Evolutionary conservation across 768 basidiomycete genomes (phyloP).

Genomic region (Phaeotremella fagi): DNA sequence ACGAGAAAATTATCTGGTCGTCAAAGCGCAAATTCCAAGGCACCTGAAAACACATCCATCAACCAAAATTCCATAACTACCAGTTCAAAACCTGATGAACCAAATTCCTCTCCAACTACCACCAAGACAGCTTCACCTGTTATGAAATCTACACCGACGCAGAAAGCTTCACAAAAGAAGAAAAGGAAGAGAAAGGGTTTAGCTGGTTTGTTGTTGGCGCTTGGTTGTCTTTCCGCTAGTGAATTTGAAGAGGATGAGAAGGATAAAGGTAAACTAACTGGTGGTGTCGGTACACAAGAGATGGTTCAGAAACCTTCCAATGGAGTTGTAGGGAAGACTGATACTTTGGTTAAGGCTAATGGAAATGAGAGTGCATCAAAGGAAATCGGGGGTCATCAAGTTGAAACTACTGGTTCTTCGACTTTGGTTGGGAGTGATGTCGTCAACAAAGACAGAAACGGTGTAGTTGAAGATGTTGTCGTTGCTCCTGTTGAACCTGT

Average conservation of each 20-base stretch:
- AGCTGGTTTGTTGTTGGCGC: conserved; percentile 31
- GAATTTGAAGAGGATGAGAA: conserved; percentile 38
- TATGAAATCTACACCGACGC: conserved; percentile 3
- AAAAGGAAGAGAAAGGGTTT: conserved; percentile 36
- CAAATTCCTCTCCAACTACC: not conserved
- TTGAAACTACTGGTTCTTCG: conserved; percentile 10
- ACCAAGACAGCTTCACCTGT: conserved; percentile 1
- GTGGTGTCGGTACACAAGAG: not conserved
- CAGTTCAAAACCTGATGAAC: conserved; percentile 2
- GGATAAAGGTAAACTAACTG: not conserved
- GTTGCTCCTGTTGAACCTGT: conserved; percentile 33
- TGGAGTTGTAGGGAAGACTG: not conserved
- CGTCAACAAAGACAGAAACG: not conserved
- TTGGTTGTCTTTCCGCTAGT: conserved; percentile 38
- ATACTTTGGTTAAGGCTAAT: not conserved
- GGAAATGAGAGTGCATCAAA: not conserved
- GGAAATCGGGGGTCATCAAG: conserved; percentile 2
- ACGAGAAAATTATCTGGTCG: conserved; percentile 15
- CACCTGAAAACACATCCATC: not conserved
- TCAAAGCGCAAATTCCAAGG: not conserved
- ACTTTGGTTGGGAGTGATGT: conserved; percentile 10
- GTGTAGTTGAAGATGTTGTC: conserved; percentile 11
- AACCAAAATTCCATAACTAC: conserved; percentile 4
- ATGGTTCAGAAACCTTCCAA: conserved; percentile 6
- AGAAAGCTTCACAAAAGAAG: conserved; percentile 28